Percentiles rank a stretch among this genome's conserved stretches.
These are phyloP conservation scores for Lichtheimia ornata DNA, from an alignment of 371 early-diverging fungal species.

Conservation along the genomic window DNA sequence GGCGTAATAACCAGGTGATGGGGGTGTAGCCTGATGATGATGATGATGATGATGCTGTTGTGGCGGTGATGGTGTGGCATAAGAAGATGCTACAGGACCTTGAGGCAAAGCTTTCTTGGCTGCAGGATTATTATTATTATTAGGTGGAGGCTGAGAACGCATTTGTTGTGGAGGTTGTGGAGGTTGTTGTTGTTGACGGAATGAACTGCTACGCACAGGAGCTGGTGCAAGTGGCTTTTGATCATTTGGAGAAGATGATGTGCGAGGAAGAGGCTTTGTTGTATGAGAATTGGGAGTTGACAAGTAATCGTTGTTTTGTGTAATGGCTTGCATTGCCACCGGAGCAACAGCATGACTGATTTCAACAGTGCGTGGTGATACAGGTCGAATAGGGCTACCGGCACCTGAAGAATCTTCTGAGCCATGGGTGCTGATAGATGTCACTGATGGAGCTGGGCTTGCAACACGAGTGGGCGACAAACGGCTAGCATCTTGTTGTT, in stretches of 20 bases:
- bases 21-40: background rate
- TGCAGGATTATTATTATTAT: too few species aligned
- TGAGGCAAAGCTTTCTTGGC: constrained; percentile 7
- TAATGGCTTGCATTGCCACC: constrained; percentile 20
- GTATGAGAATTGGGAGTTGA: background rate
- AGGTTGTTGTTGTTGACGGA: constrained; percentile 1
- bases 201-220: constrained; percentile 6
- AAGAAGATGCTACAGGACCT: background rate
- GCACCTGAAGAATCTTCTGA: constrained; percentile 13
- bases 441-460: constrained; percentile 9
- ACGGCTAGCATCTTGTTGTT: background rate
- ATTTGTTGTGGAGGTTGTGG: background rate
- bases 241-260: constrained; percentile 10
- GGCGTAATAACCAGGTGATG: constrained; percentile 1
- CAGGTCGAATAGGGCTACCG: constrained; percentile 13
- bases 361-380: constrained; percentile 20
- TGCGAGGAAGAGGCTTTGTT: constrained; percentile 12
- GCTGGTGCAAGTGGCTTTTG: too few species aligned
- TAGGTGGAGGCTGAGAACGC: background rate
- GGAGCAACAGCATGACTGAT: constrained; percentile 17
- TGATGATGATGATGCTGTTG: constrained; percentile 10
- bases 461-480: constrained; percentile 8
- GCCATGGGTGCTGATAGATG: constrained; percentile 12
- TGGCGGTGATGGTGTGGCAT: constrained; percentile 3
- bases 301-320: constrained; percentile 15